Conservation (phyloP, 2,329 filamentous ascomycete genomes). For the Didymella sp. region DNA sequence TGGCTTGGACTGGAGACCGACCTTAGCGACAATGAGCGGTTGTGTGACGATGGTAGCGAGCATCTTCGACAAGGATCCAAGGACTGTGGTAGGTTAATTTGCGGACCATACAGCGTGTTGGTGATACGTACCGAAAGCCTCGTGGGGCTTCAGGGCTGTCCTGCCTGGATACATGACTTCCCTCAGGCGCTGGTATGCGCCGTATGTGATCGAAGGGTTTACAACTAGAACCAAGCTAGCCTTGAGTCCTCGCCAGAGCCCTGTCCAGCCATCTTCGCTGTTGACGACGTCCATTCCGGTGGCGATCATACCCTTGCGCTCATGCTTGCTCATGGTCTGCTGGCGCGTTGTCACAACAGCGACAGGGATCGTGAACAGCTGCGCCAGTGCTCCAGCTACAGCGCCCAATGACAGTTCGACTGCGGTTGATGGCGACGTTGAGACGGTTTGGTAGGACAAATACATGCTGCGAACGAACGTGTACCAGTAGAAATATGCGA, state of each 20-base stretch:
- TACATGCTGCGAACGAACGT: slow-evolving; percentile 85
- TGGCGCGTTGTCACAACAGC: slow-evolving; percentile 95
- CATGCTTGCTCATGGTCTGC: slow-evolving; percentile 85
- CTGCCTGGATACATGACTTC: slow-evolving; percentile 79
- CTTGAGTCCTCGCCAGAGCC: slow-evolving; percentile 94
- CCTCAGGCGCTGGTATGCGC: slow-evolving; percentile 89
- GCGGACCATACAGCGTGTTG: too few relatives aligned
- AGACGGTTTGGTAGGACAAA: slow-evolving; percentile 63
- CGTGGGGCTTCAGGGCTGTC: slow-evolving; percentile 76
- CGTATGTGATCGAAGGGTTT: slow-evolving; percentile 97
- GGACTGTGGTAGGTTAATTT: slow-evolving; percentile 60
- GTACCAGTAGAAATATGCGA: slow-evolving; percentile 99
- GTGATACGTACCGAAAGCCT: slow-evolving; percentile 90
- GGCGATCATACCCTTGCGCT: slow-evolving; percentile 84
- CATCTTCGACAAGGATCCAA: slow-evolving; percentile 91
- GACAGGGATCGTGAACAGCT: slow-evolving; percentile 95
- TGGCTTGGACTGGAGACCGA: slow-evolving; percentile 91
- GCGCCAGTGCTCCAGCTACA: slow-evolving; percentile 85
- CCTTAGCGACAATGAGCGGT: slow-evolving; percentile 96
- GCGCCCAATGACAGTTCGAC: slow-evolving; percentile 86
- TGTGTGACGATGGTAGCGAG: slow-evolving; percentile 92
- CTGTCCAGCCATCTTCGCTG: slow-evolving; percentile 86
- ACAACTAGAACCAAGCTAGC: slow-evolving; percentile 94
- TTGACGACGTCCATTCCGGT: slow-evolving; percentile 89
- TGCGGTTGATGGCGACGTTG: slow-evolving; percentile 75